Evolutionary conservation across 306 rosid genomes (phyloP).

Genomic region (Trichosanthes cucumerina): DNA sequence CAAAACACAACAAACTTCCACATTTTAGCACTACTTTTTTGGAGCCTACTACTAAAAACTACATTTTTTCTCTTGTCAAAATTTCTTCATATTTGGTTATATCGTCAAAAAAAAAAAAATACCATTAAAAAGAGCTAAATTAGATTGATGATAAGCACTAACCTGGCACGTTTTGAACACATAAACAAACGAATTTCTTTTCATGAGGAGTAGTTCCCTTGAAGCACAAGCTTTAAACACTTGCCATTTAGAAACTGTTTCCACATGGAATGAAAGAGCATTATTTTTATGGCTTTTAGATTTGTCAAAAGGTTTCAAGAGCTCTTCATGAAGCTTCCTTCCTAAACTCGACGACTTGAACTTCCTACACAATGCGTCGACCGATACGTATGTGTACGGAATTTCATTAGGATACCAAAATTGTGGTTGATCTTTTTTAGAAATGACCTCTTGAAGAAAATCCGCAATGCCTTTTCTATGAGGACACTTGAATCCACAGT

Average conservation of each 20-base stretch:
- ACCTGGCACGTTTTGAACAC: slow-evolving; percentile 36
- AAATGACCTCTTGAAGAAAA: slow-evolving; percentile 35
- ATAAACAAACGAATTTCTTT: slow-evolving; percentile 24
- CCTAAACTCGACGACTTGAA: slow-evolving; percentile 26
- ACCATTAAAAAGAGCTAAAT: too few species aligned
- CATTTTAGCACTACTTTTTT: too few species aligned
- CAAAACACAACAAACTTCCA: too few species aligned
- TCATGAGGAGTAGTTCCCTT: slow-evolving; percentile 39
- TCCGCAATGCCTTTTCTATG: slow-evolving; percentile 39
- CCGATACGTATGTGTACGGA: slow-evolving; percentile 19
- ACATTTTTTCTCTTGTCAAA: too few species aligned
- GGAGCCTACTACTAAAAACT: too few species aligned
- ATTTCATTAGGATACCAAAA: slow-evolving; percentile 23
- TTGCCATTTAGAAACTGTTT: slow-evolving; percentile 34
- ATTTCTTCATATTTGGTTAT: too few species aligned
- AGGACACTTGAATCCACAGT: slow-evolving; percentile 41
- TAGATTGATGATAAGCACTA: neutral
- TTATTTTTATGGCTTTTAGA: slow-evolving; percentile 17
- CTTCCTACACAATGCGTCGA: slow-evolving; percentile 16
- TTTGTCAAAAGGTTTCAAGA: slow-evolving; percentile 8
- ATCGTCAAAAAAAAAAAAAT: too few species aligned
- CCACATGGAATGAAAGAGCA: slow-evolving; percentile 11
- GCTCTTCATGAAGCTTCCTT: slow-evolving; percentile 21
- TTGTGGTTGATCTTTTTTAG: slow-evolving; percentile 35
- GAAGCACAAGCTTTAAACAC: slow-evolving; percentile 31